A percentile compares a stretch with the other conserved stretches of the same genome.
phyloP scores from a whole-genome alignment of 768 basidiomycete genomes.

The Calocybe cyanea region DNA sequence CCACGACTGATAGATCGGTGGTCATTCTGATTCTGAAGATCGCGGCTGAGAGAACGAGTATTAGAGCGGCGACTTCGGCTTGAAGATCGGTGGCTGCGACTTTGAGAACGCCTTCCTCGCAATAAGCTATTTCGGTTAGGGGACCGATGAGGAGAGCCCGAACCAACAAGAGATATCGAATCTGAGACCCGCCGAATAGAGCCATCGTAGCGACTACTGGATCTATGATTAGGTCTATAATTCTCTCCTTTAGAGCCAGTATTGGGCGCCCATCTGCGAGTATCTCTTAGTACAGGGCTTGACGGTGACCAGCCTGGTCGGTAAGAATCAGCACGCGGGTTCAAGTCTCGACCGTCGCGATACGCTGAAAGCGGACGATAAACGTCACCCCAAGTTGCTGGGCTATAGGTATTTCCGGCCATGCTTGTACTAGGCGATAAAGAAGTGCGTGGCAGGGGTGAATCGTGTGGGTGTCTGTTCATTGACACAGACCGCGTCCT shows the following conservation, averaged over 20 bases:
- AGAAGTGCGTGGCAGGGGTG: slow-evolving; percentile 11
- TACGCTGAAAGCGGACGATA: slow-evolving; percentile 45
- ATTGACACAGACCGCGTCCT: slow-evolving; percentile 8
- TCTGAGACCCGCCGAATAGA: slow-evolving; percentile 20
- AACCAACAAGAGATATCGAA: slow-evolving; percentile 26
- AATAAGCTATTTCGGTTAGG: slow-evolving; percentile 13
- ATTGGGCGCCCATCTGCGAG: slow-evolving; percentile 6
- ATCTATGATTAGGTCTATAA: slow-evolving; percentile 18
- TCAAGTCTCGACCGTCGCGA: slow-evolving; percentile 32
- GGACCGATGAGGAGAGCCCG: slow-evolving; percentile 24
- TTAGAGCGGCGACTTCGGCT: slow-evolving; percentile 12
- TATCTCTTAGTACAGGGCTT: slow-evolving; percentile 6
- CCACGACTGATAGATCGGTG: slow-evolving; percentile 16
- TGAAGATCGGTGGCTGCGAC: slow-evolving; percentile 17
- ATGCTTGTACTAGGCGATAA: slow-evolving; percentile 3
- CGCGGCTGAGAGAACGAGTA: slow-evolving; percentile 15
- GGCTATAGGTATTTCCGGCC: background rate
- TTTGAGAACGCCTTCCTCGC: slow-evolving; percentile 17
- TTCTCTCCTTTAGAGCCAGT: slow-evolving; percentile 5
- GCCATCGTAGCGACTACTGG: slow-evolving; percentile 24
- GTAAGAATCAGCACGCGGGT: slow-evolving; percentile 44
- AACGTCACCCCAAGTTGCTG: slow-evolving; percentile 35
- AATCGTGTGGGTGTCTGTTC: slow-evolving; percentile 34
- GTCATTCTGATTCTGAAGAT: too few relatives aligned
- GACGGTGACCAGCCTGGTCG: slow-evolving; percentile 37